Evolutionary conservation across 1,284 basidiomycete species (phyloP).

Genomic region (Ustilago sp.): DNA sequence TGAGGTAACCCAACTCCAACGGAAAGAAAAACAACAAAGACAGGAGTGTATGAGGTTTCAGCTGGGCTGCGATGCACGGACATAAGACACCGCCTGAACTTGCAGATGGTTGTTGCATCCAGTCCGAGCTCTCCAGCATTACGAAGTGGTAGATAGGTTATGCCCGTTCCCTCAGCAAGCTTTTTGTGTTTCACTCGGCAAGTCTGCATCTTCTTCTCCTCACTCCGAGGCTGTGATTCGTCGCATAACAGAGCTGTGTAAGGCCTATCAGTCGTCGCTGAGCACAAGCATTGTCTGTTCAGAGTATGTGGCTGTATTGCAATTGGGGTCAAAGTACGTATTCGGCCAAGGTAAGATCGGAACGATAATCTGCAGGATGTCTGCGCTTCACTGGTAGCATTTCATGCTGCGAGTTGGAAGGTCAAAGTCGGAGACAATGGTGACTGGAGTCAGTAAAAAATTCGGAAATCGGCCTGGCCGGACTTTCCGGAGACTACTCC

Average conservation of each 20-base stretch:
- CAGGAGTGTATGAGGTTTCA: no score
- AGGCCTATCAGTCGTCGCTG: not conserved
- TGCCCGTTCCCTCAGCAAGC: no score
- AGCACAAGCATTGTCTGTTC: not conserved
- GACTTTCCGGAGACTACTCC: not conserved
- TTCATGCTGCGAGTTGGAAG: slow-evolving; percentile 7
- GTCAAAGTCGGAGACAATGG: not conserved
- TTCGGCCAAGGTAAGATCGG: not conserved
- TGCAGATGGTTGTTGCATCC: not conserved
- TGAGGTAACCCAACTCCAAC: not conserved
- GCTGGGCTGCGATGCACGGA: not conserved
- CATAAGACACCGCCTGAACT: not conserved
- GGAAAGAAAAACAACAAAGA: not conserved
- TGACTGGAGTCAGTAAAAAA: not conserved
- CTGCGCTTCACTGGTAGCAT: slow-evolving; percentile 17
- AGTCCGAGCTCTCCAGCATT: not conserved
- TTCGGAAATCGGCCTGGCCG: not conserved
- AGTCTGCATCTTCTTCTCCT: not conserved
- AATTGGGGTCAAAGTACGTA: not conserved
- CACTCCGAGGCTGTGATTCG: not conserved
- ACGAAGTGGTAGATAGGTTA: no score
- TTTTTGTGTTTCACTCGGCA: no score
- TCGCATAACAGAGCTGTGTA: not conserved
- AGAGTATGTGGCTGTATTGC: not conserved
- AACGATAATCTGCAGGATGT: not conserved